Conservation (phyloP, 352 stramenopile species). For the Phytophthora cryptogea region DNA sequence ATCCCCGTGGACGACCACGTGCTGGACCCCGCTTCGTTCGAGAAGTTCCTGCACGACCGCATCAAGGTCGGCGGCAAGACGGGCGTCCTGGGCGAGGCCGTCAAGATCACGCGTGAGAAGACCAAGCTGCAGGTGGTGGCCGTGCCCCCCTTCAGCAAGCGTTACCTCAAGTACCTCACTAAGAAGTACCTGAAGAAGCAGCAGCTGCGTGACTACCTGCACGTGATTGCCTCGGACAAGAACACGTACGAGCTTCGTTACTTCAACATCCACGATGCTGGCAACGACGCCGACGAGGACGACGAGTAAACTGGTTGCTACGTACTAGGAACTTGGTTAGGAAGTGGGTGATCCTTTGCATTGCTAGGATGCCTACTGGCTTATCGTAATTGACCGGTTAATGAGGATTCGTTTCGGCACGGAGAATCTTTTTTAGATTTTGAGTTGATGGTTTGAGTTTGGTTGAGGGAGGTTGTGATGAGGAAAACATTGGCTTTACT, state of each 20-base stretch:
- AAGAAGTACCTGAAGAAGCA: constrained; percentile 99
- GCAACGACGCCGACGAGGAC: constrained; percentile 90
- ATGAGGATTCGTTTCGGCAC: constrained; percentile 41
- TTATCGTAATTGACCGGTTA: constrained; percentile 31
- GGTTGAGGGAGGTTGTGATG: no score
- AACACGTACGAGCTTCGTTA: constrained; percentile 99
- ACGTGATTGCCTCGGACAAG: constrained; percentile 98
- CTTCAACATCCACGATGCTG: constrained; percentile 97
- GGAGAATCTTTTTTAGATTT: constrained; percentile 34
- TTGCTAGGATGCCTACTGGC: no score
- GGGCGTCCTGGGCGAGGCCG: constrained; percentile 93
- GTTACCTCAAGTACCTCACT: constrained; percentile 99
- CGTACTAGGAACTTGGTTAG: constrained; percentile 7
- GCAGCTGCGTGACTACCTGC: constrained; percentile 99
- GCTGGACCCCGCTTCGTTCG: constrained; percentile 98
- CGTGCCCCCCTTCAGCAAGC: constrained; percentile 97
- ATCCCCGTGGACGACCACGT: constrained; percentile 99
- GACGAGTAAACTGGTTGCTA: constrained; percentile 73
- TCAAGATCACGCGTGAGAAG: constrained; percentile 97
- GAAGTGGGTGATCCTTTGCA: no score
- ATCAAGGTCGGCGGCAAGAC: constrained; percentile 99
- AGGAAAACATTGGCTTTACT: constrained; percentile 17
- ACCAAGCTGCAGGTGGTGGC: constrained; percentile 96
- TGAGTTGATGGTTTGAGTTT: no score
- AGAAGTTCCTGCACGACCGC: constrained; percentile 99